These are phyloP conservation scores for Penicillium expansum DNA, from an alignment of 2,329 filamentous ascomycete genomes.

Conservation along the genomic window DNA sequence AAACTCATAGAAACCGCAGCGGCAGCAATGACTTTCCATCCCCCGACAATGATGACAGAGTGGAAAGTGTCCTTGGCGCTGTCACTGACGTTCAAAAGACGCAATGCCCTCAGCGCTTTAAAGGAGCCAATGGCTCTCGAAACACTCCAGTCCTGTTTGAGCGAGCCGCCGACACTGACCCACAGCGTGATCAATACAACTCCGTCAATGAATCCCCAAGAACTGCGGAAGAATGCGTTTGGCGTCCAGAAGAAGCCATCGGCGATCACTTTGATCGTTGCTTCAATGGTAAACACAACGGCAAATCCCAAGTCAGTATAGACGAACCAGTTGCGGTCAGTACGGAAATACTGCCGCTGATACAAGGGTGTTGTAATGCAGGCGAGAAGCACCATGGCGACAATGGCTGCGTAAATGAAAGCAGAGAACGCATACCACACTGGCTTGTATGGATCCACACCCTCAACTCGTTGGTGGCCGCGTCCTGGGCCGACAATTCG, in stretches of 20 bases:
- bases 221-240: slow-evolving; percentile 93
- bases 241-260: slow-evolving; percentile 96
- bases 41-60: slow-evolving; percentile 88
- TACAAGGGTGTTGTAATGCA: slow-evolving; percentile 94
- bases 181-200: slow-evolving; percentile 89
- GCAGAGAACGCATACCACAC: slow-evolving; percentile 93
- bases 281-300: slow-evolving; percentile 78
- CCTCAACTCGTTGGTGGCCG: slow-evolving; percentile 81
- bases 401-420: slow-evolving; percentile 88
- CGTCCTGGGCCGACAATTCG: slow-evolving; percentile 86
- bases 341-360: slow-evolving; percentile 78
- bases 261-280: slow-evolving; percentile 86
- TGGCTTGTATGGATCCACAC: slow-evolving; percentile 80
- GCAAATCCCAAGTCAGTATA: slow-evolving; percentile 92
- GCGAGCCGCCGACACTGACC: slow-evolving; percentile 85
- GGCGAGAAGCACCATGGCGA: slow-evolving; percentile 95
- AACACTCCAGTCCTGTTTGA: slow-evolving; percentile 77
- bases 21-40: slow-evolving; percentile 88
- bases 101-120: slow-evolving; percentile 88
- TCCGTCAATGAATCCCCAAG: slow-evolving; percentile 94
- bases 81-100: slow-evolving; percentile 91
- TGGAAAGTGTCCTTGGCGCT: slow-evolving; percentile 95
- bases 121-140: slow-evolving; percentile 93
- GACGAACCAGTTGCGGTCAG: slow-evolving; percentile 83
- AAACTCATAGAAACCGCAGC: slow-evolving; percentile 92